phyloP scores from a whole-genome alignment of 441 rosid genomes.

The Gossypium schwendimanii region DNA sequence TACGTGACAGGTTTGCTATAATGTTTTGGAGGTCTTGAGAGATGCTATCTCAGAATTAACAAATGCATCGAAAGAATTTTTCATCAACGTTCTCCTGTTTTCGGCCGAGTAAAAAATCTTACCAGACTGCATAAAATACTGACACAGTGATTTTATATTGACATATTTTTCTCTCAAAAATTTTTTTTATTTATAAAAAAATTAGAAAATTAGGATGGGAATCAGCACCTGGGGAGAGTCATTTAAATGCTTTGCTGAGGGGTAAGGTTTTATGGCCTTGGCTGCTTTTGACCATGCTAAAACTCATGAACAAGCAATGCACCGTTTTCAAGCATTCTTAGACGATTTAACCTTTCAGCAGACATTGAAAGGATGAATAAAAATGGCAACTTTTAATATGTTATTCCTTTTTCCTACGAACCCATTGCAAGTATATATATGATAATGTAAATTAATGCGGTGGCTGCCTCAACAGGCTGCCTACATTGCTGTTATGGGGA shows the following conservation, averaged over 20 bases:
- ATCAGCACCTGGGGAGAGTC: not conserved
- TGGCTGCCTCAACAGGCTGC: conserved; percentile 56
- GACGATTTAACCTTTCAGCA: not conserved
- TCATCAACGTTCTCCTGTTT: not conserved
- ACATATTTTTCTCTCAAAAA: not conserved
- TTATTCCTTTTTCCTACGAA: not conserved
- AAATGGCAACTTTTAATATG: not conserved
- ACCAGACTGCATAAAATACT: not conserved
- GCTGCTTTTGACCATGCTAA: not conserved
- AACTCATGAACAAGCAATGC: not conserved
- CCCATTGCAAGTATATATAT: not conserved
- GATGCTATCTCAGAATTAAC: not conserved
- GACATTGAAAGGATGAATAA: not conserved
- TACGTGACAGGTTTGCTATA: not conserved
- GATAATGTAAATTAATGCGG: not conserved
- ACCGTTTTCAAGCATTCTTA: not conserved
- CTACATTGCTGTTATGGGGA: conserved; percentile 76
- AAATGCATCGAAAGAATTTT: not conserved
- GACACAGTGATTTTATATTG: not conserved
- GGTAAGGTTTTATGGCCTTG: not conserved
- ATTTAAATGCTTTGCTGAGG: not conserved
- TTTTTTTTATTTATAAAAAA: too few relatives aligned
- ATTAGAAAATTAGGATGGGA: not conserved
- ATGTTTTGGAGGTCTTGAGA: not conserved
- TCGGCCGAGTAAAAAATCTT: not conserved